Evolutionary conservation across 768 basidiomycete species (phyloP), one percentile per base, ranked within the genome.

Genomic region (Strobilomyces dryophilus): DNA sequence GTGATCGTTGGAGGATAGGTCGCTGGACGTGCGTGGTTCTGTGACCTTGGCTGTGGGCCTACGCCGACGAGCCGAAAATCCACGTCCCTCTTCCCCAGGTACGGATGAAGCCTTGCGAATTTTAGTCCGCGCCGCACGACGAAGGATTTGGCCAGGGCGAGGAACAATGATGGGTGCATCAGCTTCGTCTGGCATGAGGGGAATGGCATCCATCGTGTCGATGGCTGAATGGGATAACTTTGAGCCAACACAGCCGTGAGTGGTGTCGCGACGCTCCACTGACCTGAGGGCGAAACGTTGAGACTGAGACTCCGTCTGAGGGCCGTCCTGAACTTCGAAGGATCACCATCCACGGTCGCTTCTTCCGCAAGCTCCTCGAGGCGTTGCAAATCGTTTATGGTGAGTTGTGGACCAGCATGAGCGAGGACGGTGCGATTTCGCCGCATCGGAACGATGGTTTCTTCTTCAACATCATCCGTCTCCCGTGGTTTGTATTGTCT

Each of bases 361-460:
- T 95, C 92, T 72, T 95, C 92, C 36, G 94, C 94, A 31, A 98
- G 74, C 66, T 89, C 83, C 70, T 99, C 97, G 53, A 99, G 76
- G 68, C 85, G 87, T 70, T 98, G 95, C n/a, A 98, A 75, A 70
- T 98, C 97, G 62, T 75, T 84, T 68, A 98, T 89, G 12, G 94
- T 95, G 47, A 98, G 79, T 66, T 95, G 89, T 21, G 93, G 93
- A 1, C 85, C 85, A 39, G 79, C 74, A 64, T 84, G 80, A 32
- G 75, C 74, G 44, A 88, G 73, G 66, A 84, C 82, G 52, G 83
- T 83, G 57, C 85, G 79, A 65, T 82, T 86, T 50, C 85, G 74
- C 54, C 81, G 80, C 39, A 90, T 73, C 18, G 87, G 85, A 44
- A 91, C 76, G 43, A 90, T 79, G 70, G 75, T 80, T 55, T 87